A percentile compares a stretch with the other conserved stretches of the same genome.
Conservation (phyloP, 148 eudicot genomes). For the Cornus kousa region DNA sequence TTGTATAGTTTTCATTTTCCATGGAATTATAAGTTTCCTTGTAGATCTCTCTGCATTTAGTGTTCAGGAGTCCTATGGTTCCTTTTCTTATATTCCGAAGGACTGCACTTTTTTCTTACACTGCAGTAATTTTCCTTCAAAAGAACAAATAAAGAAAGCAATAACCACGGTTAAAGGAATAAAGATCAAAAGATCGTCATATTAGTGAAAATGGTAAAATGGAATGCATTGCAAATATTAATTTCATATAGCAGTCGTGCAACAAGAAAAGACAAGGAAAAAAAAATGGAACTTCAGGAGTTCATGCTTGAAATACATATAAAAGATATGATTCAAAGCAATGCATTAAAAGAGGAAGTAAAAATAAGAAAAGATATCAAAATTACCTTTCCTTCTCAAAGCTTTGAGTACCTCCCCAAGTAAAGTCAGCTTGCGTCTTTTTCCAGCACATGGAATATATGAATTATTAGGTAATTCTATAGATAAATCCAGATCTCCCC, state of each 20-base stretch:
- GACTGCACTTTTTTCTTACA: neutral
- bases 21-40: neutral
- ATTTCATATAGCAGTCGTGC: neutral
- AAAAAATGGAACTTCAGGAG: neutral
- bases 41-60: neutral
- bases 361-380: conserved; percentile 8
- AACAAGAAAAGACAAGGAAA: neutral
- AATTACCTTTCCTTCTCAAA: conserved; percentile 61
- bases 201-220: neutral
- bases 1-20: neutral
- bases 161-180: neutral
- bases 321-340: neutral
- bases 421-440: conserved; percentile 68
- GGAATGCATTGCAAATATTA: neutral
- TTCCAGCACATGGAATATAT: conserved; percentile 62
- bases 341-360: neutral
- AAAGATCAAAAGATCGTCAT: neutral
- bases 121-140: neutral
- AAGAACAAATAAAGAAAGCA: neutral
- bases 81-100: neutral
- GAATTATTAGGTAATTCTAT: conserved; percentile 76
- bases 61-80: neutral
- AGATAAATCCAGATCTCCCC: conserved; percentile 96
- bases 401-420: conserved; percentile 60
- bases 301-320: neutral